These are phyloP conservation scores for Ramalina intermedia DNA, from an alignment of 495 filamentous ascomycete genomes.

Conservation along the genomic window DNA sequence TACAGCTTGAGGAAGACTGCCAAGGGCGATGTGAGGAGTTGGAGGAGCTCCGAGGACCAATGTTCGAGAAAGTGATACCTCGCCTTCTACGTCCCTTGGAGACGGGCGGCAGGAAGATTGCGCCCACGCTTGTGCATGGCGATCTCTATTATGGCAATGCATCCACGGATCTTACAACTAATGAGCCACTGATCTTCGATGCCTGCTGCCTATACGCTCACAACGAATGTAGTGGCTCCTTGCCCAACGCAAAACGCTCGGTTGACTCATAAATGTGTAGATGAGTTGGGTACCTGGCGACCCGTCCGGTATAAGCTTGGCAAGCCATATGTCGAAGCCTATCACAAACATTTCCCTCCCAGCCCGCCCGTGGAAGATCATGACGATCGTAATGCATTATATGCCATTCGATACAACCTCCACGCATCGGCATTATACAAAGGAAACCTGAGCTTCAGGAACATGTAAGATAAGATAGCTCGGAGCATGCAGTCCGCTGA, in stretches of 20 bases:
- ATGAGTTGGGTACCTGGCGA: slow-evolving; percentile 11
- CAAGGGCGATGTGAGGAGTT: slow-evolving; percentile 21
- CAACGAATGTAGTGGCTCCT: slow-evolving; percentile 17
- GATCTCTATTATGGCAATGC: slow-evolving; percentile 13
- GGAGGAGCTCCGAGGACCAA: slow-evolving; percentile 9
- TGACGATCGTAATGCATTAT: slow-evolving; percentile 19
- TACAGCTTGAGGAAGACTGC: slow-evolving; percentile 13
- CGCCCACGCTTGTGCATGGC: slow-evolving; percentile 3
- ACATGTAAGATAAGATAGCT: slow-evolving; percentile 1
- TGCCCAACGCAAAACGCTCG: not conserved
- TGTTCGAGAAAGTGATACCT: slow-evolving; percentile 8
- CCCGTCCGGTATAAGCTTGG: slow-evolving; percentile 14
- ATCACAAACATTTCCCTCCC: slow-evolving; percentile 17
- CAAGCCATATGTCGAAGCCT: slow-evolving; percentile 16
- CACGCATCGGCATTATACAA: slow-evolving; percentile 8
- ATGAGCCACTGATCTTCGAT: slow-evolving; percentile 18
- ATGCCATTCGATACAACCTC: slow-evolving; percentile 13
- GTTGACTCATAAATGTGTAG: slow-evolving; percentile 1
- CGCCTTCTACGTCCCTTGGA: slow-evolving; percentile 6
- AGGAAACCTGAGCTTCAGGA: slow-evolving; percentile 12
- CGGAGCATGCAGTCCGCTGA: not conserved
- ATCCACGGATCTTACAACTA: slow-evolving; percentile 7
- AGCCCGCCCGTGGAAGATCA: slow-evolving; percentile 17
- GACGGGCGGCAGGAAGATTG: not conserved
- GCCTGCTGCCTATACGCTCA: slow-evolving; percentile 17